phyloP scores from a whole-genome alignment of 2,329 filamentous ascomycete genomes.

The Capronia americana region DNA sequence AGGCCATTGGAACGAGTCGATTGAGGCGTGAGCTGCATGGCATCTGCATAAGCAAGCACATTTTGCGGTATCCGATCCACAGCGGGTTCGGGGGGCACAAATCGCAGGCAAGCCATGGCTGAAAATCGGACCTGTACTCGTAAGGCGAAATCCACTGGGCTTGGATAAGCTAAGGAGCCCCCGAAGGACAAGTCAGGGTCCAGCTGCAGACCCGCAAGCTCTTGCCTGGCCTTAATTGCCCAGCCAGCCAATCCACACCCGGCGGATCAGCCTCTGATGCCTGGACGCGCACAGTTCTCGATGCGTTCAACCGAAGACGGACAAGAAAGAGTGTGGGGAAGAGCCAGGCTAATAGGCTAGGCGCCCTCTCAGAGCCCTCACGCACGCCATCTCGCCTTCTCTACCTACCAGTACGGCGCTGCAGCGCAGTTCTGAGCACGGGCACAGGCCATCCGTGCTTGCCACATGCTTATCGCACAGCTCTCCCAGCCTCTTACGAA shows the following conservation, averaged over 20 bases:
- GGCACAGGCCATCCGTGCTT: neutral
- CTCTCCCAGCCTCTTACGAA: neutral
- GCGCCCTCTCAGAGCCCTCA: neutral
- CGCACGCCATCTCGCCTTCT: neutral
- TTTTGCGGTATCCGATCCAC: slow-evolving; percentile 1
- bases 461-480: slow-evolving; percentile 1
- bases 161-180: neutral
- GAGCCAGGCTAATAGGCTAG: neutral
- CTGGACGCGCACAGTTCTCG: neutral
- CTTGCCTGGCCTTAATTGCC: neutral
- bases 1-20: slow-evolving; percentile 23
- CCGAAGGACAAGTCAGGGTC: neutral
- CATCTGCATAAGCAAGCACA: slow-evolving; percentile 24
- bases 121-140: slow-evolving; percentile 11
- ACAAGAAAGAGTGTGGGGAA: slow-evolving; percentile 8
- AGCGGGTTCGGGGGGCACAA: neutral
- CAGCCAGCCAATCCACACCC: neutral
- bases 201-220: neutral
- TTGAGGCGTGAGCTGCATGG: slow-evolving; percentile 30
- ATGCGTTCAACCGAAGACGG: neutral
- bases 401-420: neutral
- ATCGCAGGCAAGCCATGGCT: neutral
- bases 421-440: slow-evolving; percentile 2
- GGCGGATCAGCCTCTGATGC: slow-evolving; percentile 1
- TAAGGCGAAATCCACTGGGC: slow-evolving; percentile 3